A percentile compares a stretch with the other conserved stretches of the same genome.
Conservation (phyloP, 257 asterid genomes). For the Jasminum sambac region DNA sequence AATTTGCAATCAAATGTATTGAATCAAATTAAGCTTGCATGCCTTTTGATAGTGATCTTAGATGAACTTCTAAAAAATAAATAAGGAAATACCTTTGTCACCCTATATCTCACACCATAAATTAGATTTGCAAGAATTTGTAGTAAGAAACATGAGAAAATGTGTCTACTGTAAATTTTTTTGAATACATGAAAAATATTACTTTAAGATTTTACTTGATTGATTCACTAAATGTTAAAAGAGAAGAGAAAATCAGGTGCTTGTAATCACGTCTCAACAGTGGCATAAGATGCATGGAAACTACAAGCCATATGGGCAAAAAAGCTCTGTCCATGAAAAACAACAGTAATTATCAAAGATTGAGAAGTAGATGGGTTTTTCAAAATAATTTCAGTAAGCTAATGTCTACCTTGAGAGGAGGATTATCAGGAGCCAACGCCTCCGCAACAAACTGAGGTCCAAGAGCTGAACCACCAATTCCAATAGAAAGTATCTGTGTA, state of each 20-base stretch:
- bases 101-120: background rate
- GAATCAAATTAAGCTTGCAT: background rate
- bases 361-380: background rate
- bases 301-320: background rate
- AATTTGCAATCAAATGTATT: background rate
- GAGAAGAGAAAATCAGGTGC: background rate
- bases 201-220: background rate
- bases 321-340: background rate
- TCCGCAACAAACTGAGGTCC: constrained; percentile 99
- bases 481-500: constrained; percentile 93
- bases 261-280: background rate
- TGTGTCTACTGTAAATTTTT: background rate
- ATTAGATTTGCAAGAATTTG: constrained; percentile 3
- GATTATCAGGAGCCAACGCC: constrained; percentile 99
- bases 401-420: constrained; percentile 84
- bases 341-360: background rate
- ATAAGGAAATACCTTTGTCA: constrained; percentile 9
- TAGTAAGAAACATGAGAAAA: constrained; percentile 3
- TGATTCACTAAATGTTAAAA: background rate
- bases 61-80: constrained; percentile 2
- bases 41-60: background rate
- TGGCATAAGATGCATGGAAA: background rate
- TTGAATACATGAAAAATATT: background rate
- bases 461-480: constrained; percentile 99
- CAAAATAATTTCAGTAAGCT: background rate